A percentile compares a stretch with the other conserved stretches of the same genome.
Evolutionary conservation across 2,329 filamentous ascomycete genomes (phyloP).

Genomic region (Albifimbria verrucaria): DNA sequence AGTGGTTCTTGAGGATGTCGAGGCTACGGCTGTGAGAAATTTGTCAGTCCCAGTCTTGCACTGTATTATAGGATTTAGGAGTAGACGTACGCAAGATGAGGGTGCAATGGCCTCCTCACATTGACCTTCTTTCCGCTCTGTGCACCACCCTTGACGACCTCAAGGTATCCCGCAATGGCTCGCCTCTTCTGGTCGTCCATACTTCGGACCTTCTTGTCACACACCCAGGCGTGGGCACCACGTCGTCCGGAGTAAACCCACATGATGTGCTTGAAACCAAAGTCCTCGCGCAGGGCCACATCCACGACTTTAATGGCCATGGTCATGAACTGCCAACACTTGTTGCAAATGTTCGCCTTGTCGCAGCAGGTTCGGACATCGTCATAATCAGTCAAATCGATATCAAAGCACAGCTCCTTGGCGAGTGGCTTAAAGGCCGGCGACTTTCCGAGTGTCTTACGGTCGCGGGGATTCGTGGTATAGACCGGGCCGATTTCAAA

Average conservation of each 20-base stretch:
- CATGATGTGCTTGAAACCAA: slow-evolving; percentile 93
- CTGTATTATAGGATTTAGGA: no score
- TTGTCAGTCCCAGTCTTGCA: no score
- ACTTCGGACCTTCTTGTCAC: slow-evolving; percentile 78
- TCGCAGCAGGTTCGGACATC: slow-evolving; percentile 93
- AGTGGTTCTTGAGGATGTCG: slow-evolving; percentile 78
- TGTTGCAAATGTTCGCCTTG: slow-evolving; percentile 87
- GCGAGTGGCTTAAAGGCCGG: slow-evolving; percentile 80
- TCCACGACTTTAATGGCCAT: slow-evolving; percentile 97
- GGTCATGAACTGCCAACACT: slow-evolving; percentile 96
- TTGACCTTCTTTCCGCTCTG: slow-evolving; percentile 87
- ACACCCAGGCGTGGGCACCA: slow-evolving; percentile 98
- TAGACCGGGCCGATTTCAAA: slow-evolving; percentile 99
- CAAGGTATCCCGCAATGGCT: slow-evolving; percentile 84
- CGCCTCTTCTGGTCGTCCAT: slow-evolving; percentile 84
- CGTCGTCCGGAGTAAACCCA: slow-evolving; percentile 98
- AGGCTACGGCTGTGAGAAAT: slow-evolving; percentile 69
- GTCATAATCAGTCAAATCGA: slow-evolving; percentile 98
- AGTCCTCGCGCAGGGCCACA: slow-evolving; percentile 82
- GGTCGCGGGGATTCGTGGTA: slow-evolving; percentile 86
- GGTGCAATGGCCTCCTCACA: slow-evolving; percentile 78
- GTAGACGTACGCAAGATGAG: slow-evolving; percentile 67
- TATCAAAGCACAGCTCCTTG: slow-evolving; percentile 98
- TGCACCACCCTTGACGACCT: slow-evolving; percentile 81
- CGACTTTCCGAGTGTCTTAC: slow-evolving; percentile 79